A percentile compares a stretch with the other conserved stretches of the same genome.
Evolutionary conservation across 495 filamentous ascomycete species (phyloP).

Genomic region (Xeromyces bisporus): DNA sequence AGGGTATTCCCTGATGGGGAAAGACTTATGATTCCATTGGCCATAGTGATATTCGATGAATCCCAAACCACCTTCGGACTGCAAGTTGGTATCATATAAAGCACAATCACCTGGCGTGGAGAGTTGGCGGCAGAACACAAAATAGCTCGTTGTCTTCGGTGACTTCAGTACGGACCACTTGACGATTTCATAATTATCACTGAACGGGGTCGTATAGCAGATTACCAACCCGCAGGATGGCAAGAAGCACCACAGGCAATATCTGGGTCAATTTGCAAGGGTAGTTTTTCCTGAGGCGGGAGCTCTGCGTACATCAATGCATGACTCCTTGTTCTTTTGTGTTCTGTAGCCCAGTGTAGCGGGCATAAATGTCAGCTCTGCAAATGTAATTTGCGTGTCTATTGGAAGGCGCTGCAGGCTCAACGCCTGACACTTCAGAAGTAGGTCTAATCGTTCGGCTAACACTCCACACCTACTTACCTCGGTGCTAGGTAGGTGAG

Average conservation of each 20-base stretch:
- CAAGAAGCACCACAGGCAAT: background rate
- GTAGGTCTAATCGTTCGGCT: too few relatives aligned
- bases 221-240: background rate
- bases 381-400: too few relatives aligned
- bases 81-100: background rate
- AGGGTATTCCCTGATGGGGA: background rate
- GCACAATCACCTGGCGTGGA: background rate
- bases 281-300: background rate
- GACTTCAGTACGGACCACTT: background rate
- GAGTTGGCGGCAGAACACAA: background rate
- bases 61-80: background rate
- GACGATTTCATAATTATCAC: background rate
- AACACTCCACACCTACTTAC: too few relatives aligned
- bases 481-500: too few relatives aligned
- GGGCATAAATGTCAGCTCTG: too few relatives aligned
- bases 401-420: too few relatives aligned
- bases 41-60: background rate
- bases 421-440: too few relatives aligned
- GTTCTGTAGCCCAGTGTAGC: too few relatives aligned
- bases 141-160: background rate
- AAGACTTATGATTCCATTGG: background rate
- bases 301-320: too few relatives aligned
- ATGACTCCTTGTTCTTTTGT: too few relatives aligned
- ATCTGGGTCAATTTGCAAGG: background rate
- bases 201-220: background rate